phyloP scores from a whole-genome alignment of 768 basidiomycete genomes.

The Kwoniella bestiolae region DNA sequence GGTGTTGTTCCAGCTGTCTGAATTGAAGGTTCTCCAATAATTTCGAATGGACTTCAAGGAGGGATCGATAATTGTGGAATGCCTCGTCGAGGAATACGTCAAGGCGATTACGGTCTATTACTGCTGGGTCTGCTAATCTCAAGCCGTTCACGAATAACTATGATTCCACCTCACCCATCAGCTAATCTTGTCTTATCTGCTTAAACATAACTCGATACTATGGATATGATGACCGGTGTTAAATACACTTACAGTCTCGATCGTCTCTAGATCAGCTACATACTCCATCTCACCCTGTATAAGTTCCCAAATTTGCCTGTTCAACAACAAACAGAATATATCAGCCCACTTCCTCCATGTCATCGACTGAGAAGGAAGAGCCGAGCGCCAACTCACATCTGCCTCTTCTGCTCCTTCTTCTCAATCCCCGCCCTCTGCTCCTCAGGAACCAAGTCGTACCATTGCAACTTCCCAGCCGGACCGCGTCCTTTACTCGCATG shows the following conservation, averaged over 20 bases:
- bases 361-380: not conserved
- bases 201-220: too few species aligned
- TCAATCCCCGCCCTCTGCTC: constrained; percentile 67
- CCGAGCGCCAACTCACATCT: constrained; percentile 65
- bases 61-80: constrained; percentile 83
- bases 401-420: constrained; percentile 79
- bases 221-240: too few species aligned
- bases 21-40: constrained; percentile 52
- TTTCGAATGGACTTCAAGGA: constrained; percentile 52
- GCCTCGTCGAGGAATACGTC: constrained; percentile 87
- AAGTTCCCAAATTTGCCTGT: constrained; percentile 90
- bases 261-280: constrained; percentile 85
- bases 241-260: constrained; percentile 75
- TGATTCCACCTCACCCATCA: too few species aligned
- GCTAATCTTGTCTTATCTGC: too few species aligned
- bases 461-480: constrained; percentile 78
- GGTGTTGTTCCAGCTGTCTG: constrained; percentile 58
- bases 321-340: constrained; percentile 14
- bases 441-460: constrained; percentile 80
- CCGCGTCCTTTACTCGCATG: constrained; percentile 87
- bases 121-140: constrained; percentile 62
- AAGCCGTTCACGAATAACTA: constrained; percentile 71
- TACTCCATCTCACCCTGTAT: constrained; percentile 96
- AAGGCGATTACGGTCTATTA: constrained; percentile 63
- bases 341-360: not conserved